A percentile compares a stretch with the other conserved stretches of the same genome.
Evolutionary conservation across 371 early-diverging fungal genomes (phyloP).

Genomic region (Circinella minor): DNA sequence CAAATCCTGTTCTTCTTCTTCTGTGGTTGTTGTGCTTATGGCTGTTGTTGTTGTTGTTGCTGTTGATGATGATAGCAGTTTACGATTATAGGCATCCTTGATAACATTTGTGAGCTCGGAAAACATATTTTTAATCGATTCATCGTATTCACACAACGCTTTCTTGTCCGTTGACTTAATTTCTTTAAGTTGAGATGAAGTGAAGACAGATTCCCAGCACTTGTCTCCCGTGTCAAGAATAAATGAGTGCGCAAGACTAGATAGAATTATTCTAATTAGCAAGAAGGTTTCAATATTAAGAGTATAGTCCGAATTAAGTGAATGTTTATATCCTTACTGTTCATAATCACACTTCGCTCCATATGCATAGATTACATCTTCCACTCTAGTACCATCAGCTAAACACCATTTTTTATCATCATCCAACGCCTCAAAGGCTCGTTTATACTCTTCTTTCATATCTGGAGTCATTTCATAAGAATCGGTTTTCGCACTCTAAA

Average conservation of each 20-base stretch:
- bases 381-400: not conserved
- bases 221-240: not conserved
- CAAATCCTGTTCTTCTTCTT: not conserved
- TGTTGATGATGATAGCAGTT: not conserved
- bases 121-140: not conserved
- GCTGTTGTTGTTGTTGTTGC: not conserved
- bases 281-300: not conserved
- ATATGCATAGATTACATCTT: slow-evolving; percentile 1
- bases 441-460: not conserved
- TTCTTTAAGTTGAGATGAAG: not conserved
- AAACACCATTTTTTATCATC: not conserved
- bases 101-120: not conserved
- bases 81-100: not conserved
- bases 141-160: not conserved
- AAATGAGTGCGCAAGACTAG: not conserved
- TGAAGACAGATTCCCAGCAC: not conserved
- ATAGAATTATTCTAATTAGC: not conserved
- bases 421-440: not conserved
- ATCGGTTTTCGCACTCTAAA: not conserved
- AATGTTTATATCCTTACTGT: not conserved
- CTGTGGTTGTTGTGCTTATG: not conserved
- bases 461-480: not conserved
- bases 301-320: not conserved
- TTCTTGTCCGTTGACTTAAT: not conserved
- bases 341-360: not conserved